Conservation (phyloP, 2,329 filamentous ascomycete genomes). For the Neonectria hederae region DNA sequence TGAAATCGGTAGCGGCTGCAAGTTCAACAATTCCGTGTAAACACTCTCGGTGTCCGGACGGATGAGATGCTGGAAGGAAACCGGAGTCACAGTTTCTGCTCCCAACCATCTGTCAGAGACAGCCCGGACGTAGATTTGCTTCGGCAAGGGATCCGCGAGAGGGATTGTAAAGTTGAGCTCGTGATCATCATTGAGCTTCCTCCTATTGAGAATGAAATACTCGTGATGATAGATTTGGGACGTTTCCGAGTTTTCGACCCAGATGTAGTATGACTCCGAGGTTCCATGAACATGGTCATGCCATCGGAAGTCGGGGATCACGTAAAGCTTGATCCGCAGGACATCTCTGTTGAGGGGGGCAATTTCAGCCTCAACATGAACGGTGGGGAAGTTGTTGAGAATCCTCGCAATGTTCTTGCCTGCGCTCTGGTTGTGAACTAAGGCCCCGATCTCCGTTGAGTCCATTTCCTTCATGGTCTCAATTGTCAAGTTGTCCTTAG, state of each 20-base stretch:
- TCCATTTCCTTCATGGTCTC: conserved; percentile 95
- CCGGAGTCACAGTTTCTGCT: conserved; percentile 91
- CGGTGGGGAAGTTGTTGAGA: conserved; percentile 89
- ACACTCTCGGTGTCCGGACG: conserved; percentile 97
- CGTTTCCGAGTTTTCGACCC: conserved; percentile 98
- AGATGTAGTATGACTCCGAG: conserved; percentile 97
- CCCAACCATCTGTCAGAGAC: conserved; percentile 97
- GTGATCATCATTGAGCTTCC: conserved; percentile 93
- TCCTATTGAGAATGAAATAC: conserved; percentile 90
- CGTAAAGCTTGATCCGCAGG: conserved; percentile 84
- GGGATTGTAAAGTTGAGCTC: conserved; percentile 98
- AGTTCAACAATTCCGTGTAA: conserved; percentile 91
- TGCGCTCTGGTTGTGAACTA: conserved; percentile 91
- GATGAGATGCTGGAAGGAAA: conserved; percentile 98
- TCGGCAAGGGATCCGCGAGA: conserved; percentile 88
- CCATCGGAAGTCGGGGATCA: conserved; percentile 93
- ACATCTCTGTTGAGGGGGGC: conserved; percentile 95
- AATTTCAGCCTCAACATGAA: conserved; percentile 92
- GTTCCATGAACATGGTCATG: conserved; percentile 93
- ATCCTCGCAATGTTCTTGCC: conserved; percentile 84
- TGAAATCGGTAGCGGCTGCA: conserved; percentile 88
- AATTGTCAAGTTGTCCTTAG: conserved; percentile 79
- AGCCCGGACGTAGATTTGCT: conserved; percentile 94
- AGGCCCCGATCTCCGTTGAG: conserved; percentile 82
- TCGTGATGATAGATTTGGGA: conserved; percentile 98